Evolutionary conservation across 768 basidiomycete genomes (phyloP).

Genomic region (Coprinopsis sp.): DNA sequence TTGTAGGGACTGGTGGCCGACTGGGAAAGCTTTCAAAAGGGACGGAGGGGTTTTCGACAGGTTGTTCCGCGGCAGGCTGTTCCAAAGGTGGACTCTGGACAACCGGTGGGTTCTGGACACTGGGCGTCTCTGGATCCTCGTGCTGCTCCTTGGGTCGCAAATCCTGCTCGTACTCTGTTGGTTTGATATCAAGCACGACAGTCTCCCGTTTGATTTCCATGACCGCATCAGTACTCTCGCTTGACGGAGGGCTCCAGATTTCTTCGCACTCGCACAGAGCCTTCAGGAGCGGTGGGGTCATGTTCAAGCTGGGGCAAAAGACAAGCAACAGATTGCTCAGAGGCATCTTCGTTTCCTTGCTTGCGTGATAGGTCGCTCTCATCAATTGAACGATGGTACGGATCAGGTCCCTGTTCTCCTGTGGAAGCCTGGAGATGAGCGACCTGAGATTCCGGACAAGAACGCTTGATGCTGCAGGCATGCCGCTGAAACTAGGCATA

Average conservation of each 20-base stretch:
- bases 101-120: conserved; percentile 6
- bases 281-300: conserved; percentile 69
- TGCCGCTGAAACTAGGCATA: conserved; percentile 59
- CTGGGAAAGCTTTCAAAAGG: too few species aligned
- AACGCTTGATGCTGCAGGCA: conserved; percentile 55
- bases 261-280: conserved; percentile 66
- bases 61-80: conserved; percentile 30
- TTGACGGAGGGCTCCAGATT: conserved; percentile 45
- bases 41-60: conserved; percentile 30
- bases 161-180: background rate
- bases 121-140: conserved; percentile 27
- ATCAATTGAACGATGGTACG: conserved; percentile 79
- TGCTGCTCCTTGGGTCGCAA: conserved; percentile 18
- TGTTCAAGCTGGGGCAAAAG: conserved; percentile 81
- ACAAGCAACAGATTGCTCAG: conserved; percentile 83
- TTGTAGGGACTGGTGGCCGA: conserved; percentile 29
- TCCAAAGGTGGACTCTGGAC: conserved; percentile 25
- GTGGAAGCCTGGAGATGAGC: conserved; percentile 66
- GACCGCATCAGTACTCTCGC: conserved; percentile 9
- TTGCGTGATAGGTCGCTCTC: conserved; percentile 61
- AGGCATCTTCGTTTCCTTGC: conserved; percentile 86
- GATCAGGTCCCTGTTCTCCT: conserved; percentile 80
- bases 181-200: conserved; percentile 10
- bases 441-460: conserved; percentile 55
- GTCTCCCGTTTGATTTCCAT: conserved; percentile 14